phyloP scores from a whole-genome alignment of 2,329 filamentous ascomycete species.

The Sordariomycetes sp. region DNA sequence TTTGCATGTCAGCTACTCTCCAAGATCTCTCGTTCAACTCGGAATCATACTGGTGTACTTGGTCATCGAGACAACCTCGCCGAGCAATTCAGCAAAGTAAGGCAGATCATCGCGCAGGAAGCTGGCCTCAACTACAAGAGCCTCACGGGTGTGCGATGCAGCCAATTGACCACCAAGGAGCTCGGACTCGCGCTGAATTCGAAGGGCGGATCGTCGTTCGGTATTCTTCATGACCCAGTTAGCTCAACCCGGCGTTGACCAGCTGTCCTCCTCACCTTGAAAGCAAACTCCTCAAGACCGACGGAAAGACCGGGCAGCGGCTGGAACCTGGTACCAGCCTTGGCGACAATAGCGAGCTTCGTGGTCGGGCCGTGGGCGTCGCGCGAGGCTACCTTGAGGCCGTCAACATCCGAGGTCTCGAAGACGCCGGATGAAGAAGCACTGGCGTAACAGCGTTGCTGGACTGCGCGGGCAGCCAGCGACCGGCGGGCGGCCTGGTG shows the following conservation, averaged over 20 bases:
- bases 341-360: slow-evolving; percentile 83
- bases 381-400: slow-evolving; percentile 87
- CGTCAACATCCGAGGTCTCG: slow-evolving; percentile 75
- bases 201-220: slow-evolving; percentile 75
- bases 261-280: slow-evolving; percentile 59
- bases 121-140: slow-evolving; percentile 83
- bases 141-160: slow-evolving; percentile 86
- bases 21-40: no score
- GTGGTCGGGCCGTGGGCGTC: slow-evolving; percentile 83
- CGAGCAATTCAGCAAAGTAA: slow-evolving; percentile 93
- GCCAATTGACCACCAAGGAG: slow-evolving; percentile 86
- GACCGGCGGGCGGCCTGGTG: slow-evolving; percentile 48
- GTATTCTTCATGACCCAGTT: slow-evolving; percentile 61
- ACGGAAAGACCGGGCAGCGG: slow-evolving; percentile 81
- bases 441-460: slow-evolving; percentile 50
- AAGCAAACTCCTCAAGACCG: slow-evolving; percentile 89
- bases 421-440: slow-evolving; percentile 65
- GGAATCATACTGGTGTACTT: slow-evolving; percentile 64
- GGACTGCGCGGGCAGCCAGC: slow-evolving; percentile 44
- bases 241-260: slow-evolving; percentile 33
- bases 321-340: slow-evolving; percentile 91
- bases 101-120: slow-evolving; percentile 94
- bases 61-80: slow-evolving; percentile 81
- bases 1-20: slow-evolving; percentile 8
- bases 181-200: slow-evolving; percentile 91